These are phyloP conservation scores for Metroxylon sagu DNA, from an alignment of 176 grass and related monocot genomes.

Conservation along the genomic window DNA sequence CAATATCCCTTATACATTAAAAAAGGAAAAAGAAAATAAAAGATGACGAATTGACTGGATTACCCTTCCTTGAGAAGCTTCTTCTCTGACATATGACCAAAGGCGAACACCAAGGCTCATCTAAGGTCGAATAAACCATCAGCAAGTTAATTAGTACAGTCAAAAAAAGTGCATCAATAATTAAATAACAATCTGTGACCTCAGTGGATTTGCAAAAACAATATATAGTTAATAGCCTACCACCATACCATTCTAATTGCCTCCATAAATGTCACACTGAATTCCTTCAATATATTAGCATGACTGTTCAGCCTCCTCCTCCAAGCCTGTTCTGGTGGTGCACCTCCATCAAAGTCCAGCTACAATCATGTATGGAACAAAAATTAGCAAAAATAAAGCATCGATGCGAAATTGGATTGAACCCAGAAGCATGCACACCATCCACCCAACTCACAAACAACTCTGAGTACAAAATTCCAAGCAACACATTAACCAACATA, in stretches of 20 bases:
- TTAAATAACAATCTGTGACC: not conserved
- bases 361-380: conserved; percentile 18
- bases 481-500: no score
- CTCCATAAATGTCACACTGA: conserved; percentile 87
- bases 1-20: no score
- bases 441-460: no score
- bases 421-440: no score
- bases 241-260: conserved; percentile 74
- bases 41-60: not conserved
- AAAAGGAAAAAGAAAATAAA: not conserved
- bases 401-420: no score
- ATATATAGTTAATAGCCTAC: conserved; percentile 9
- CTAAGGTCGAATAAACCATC: conserved; percentile 23
- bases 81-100: conserved; percentile 97
- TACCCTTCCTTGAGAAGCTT: conserved; percentile 99
- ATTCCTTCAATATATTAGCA: conserved; percentile 90
- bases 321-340: conserved; percentile 86
- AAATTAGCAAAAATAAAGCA: not conserved
- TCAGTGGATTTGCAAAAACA: conserved; percentile 8
- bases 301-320: conserved; percentile 83
- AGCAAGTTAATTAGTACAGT: no score
- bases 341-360: conserved; percentile 87
- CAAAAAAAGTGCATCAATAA: not conserved
- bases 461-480: no score
- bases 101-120: conserved; percentile 90